These are phyloP conservation scores for Zizania palustris DNA, from an alignment of 202 grass and related monocot genomes.

Conservation along the genomic window DNA sequence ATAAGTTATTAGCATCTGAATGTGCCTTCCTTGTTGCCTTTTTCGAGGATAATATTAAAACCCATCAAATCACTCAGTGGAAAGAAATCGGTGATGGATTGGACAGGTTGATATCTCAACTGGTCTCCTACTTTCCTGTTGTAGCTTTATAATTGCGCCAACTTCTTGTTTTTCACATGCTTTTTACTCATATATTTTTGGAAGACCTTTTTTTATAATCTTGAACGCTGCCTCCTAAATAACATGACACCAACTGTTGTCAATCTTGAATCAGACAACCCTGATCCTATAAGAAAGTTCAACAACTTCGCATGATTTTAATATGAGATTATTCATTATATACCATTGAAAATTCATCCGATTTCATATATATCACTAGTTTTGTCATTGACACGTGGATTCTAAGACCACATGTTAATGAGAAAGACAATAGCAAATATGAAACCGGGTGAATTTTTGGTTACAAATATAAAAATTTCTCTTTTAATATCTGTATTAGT, in stretches of 20 bases:
- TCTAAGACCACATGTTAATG: no score
- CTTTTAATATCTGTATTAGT: constrained; percentile 29
- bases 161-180: neutral
- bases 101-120: constrained; percentile 20
- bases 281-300: neutral
- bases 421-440: no score
- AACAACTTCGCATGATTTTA: constrained; percentile 8
- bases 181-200: neutral
- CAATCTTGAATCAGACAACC: constrained; percentile 5
- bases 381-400: no score
- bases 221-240: neutral
- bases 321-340: no score
- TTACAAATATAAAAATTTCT: no score
- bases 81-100: constrained; percentile 3
- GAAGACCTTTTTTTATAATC: neutral
- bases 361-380: no score
- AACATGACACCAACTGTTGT: constrained; percentile 5
- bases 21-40: constrained; percentile 27
- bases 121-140: neutral
- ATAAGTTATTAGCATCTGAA: constrained; percentile 16
- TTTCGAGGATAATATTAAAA: constrained; percentile 1
- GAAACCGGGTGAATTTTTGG: no score
- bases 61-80: constrained; percentile 17
- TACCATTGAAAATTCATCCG: no score
- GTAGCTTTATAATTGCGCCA: constrained; percentile 10